Evolutionary conservation across 352 stramenopile genomes (phyloP).

Genomic region (Phytophthora sp.): DNA sequence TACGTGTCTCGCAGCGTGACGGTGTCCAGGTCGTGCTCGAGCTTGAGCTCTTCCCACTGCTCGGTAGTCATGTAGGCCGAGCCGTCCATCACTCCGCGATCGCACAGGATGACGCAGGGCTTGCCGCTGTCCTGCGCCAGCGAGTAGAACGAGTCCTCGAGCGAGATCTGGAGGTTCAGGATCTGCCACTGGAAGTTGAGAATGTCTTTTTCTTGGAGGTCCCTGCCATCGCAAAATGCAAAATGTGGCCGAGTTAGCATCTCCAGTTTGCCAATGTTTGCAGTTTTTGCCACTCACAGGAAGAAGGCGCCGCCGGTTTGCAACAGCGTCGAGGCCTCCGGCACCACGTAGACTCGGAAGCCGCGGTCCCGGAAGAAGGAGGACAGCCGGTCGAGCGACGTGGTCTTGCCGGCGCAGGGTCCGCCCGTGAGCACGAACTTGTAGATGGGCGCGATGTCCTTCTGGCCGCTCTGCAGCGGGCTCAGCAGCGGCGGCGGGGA

Average conservation of each 20-base stretch:
- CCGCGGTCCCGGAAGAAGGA: slow-evolving; percentile 92
- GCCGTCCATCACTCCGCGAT: slow-evolving; percentile 96
- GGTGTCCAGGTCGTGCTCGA: slow-evolving; percentile 81
- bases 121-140: slow-evolving; percentile 81
- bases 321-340: slow-evolving; percentile 96
- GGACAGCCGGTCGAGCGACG: slow-evolving; percentile 92
- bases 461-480: slow-evolving; percentile 66
- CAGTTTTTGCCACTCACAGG: slow-evolving; percentile 49
- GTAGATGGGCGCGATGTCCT: slow-evolving; percentile 85
- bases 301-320: slow-evolving; percentile 93
- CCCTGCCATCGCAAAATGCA: slow-evolving; percentile 33
- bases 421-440: slow-evolving; percentile 95
- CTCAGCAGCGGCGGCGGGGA: slow-evolving; percentile 67
- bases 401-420: slow-evolving; percentile 96
- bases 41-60: slow-evolving; percentile 90
- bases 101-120: slow-evolving; percentile 94
- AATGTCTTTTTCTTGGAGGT: slow-evolving; percentile 83
- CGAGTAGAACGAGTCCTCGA: slow-evolving; percentile 87
- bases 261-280: not conserved
- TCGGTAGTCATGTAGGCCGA: slow-evolving; percentile 93
- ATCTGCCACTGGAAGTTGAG: slow-evolving; percentile 91
- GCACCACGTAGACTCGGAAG: slow-evolving; percentile 95
- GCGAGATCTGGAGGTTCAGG: slow-evolving; percentile 82
- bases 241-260: slow-evolving; percentile 5
- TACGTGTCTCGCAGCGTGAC: slow-evolving; percentile 86